A percentile compares a stretch with the other conserved stretches of the same genome.
These are phyloP conservation scores for Batkoa obscura DNA, from an alignment of 371 early-diverging fungal species.

Conservation along the genomic window DNA sequence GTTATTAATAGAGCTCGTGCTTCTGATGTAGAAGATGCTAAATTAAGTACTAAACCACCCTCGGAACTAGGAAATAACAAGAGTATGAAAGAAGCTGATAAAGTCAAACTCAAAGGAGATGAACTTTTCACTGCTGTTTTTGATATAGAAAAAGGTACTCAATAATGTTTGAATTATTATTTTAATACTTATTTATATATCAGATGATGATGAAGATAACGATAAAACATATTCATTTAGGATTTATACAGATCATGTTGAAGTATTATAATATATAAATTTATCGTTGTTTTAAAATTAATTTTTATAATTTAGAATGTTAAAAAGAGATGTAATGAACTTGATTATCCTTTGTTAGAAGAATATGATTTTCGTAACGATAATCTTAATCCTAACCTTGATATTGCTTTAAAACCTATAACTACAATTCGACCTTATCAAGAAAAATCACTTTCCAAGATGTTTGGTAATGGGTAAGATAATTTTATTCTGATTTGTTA, in stretches of 20 bases:
- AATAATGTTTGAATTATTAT: not conserved
- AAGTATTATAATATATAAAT: conserved; percentile 18
- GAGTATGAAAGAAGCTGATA: not conserved
- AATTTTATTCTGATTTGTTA: no score
- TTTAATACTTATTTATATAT: conserved; percentile 15
- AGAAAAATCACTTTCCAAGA: conserved; percentile 92
- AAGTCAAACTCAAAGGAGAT: not conserved
- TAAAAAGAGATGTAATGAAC: conserved; percentile 83
- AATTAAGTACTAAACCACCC: not conserved
- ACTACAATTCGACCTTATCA: conserved; percentile 96
- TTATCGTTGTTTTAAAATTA: conserved; percentile 16
- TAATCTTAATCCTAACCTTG: conserved; percentile 59
- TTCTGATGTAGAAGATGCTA: conserved; percentile 1
- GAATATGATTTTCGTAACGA: conserved; percentile 99
- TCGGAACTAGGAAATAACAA: not conserved
- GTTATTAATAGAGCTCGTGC: conserved; percentile 39
- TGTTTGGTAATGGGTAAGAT: conserved; percentile 89
- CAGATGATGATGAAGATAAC: conserved; percentile 41
- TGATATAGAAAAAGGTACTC: not conserved
- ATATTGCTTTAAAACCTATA: conserved; percentile 91
- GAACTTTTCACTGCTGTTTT: conserved; percentile 52
- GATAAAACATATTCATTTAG: conserved; percentile 75
- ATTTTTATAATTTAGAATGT: conserved; percentile 19
- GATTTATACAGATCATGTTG: conserved; percentile 58
- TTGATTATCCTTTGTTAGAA: conserved; percentile 96